Evolutionary conservation across 441 rosid species (phyloP), one percentile per base, ranked within the genome.

Genomic region (Isatis lusitanica): DNA sequence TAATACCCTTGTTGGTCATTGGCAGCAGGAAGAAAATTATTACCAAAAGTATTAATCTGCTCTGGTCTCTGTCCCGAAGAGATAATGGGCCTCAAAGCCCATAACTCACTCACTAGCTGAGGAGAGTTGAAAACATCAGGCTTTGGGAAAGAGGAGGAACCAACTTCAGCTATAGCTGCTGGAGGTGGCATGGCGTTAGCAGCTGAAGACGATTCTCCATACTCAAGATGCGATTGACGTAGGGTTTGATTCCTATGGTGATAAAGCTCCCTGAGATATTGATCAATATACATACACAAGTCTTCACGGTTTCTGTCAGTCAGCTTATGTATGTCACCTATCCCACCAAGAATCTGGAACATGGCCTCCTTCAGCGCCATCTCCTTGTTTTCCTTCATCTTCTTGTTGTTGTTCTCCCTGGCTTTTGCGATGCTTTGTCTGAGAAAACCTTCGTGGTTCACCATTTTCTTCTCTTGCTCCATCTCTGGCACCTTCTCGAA

Each of bases 391-490:
- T 91, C 93, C 36, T 62, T 83, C 13, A 57, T 47, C 71, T 53
- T 82, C 52, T 68, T 91, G 61, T 66, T 71, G 42, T 68, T 74
- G 15, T 64, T 85, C 2, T 83, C 87, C 8, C 18, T 46, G 1
- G 79, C 60, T 48, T 80, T 91, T 0, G 11, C 0, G 47, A 89
- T 79, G 77, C 78, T 78, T 43, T 82, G 80, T 50, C 48, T 39
- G 18, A 88, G 74, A 74, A 82, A 89, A 11, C 79, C 46, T 63
- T 86, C 93, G 35, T 85, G 89, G 57, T 76, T 80, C 74, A 83
- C 71, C 90, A 85, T 86, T 74, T 83, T 91, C 79, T 83, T 86
- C 67, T 81, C 63, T 53, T 87, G 85, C 16, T 89, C 88, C 76
- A 66, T 70, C 50, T 71, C 73, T 0, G 87, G 82, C 75, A 84